phyloP scores from a whole-genome alignment of 129 eudicot species.

The Flaveria linearis region DNA sequence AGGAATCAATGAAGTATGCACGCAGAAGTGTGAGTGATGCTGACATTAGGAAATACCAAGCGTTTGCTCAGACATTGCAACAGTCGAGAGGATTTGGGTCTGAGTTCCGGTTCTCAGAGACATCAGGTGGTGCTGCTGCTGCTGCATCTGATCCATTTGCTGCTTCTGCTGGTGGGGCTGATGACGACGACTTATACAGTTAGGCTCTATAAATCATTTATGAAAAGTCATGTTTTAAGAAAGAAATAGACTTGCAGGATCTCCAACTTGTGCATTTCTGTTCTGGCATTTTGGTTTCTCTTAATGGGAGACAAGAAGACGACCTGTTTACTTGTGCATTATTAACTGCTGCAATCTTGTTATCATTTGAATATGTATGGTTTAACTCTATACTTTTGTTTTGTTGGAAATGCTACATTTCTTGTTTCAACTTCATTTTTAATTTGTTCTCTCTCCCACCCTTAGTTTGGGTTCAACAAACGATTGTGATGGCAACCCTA shows the following conservation, averaged over 20 bases:
- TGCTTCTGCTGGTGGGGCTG: constrained; percentile 38
- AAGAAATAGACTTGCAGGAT: not conserved
- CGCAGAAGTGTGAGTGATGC: constrained; percentile 64
- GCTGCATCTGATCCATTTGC: constrained; percentile 39
- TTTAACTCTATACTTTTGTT: not conserved
- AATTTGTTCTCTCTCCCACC: no score
- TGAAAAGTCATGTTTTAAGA: not conserved
- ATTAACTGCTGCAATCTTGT: constrained; percentile 2
- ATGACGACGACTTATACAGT: constrained; percentile 55
- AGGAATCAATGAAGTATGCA: constrained; percentile 60
- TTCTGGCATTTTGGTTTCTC: constrained; percentile 10
- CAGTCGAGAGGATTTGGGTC: constrained; percentile 59
- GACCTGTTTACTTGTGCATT: not conserved
- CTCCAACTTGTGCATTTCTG: constrained; percentile 5
- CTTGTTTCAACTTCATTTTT: not conserved
- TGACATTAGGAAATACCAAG: constrained; percentile 60
- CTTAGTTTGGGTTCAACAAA: no score
- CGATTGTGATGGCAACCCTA: no score
- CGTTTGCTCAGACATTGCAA: constrained; percentile 64
- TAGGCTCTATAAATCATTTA: constrained; percentile 18
- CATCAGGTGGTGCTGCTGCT: constrained; percentile 18
- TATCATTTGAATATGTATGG: not conserved
- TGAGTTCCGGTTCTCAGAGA: constrained; percentile 52
- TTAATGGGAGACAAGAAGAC: not conserved
- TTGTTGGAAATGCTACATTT: not conserved